phyloP scores from a whole-genome alignment of 2,329 filamentous ascomycete genomes.

The Didymella segeticola region DNA sequence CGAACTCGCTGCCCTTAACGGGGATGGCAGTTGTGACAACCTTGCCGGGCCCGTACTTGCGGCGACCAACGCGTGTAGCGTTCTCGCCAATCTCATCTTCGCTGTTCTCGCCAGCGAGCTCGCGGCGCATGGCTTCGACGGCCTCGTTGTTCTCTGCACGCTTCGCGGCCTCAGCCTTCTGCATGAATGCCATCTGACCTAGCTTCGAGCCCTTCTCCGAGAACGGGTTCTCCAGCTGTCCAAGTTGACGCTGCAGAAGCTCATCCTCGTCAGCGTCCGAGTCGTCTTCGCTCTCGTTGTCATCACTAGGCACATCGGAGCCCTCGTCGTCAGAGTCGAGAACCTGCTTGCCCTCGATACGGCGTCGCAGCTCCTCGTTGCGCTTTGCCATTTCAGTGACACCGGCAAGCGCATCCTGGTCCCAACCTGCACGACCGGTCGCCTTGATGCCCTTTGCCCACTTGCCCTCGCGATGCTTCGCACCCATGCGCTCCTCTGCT shows the following conservation, averaged over 20 bases:
- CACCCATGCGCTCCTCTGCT: slow-evolving; percentile 84
- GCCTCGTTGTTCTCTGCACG: slow-evolving; percentile 83
- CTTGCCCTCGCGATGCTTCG: slow-evolving; percentile 85
- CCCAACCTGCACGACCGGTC: slow-evolving; percentile 82
- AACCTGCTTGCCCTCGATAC: slow-evolving; percentile 75
- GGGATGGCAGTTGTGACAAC: slow-evolving; percentile 40
- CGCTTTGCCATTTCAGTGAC: slow-evolving; percentile 81
- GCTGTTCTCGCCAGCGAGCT: slow-evolving; percentile 67
- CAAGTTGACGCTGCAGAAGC: slow-evolving; percentile 41
- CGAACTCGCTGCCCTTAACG: slow-evolving; percentile 61
- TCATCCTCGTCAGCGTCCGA: slow-evolving; percentile 63
- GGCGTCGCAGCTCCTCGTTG: slow-evolving; percentile 80
- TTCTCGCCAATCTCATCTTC: slow-evolving; percentile 59
- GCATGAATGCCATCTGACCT: slow-evolving; percentile 92
- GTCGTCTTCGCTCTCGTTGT: slow-evolving; percentile 61
- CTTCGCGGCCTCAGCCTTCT: slow-evolving; percentile 78
- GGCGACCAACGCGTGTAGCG: slow-evolving; percentile 70
- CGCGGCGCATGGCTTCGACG: slow-evolving; percentile 63
- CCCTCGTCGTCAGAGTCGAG: slow-evolving; percentile 56
- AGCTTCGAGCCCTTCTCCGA: slow-evolving; percentile 70
- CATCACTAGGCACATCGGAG: slow-evolving; percentile 56
- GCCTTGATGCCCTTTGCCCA: slow-evolving; percentile 88
- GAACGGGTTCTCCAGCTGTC: slow-evolving; percentile 54
- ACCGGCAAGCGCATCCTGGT: slow-evolving; percentile 80
- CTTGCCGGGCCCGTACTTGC: slow-evolving; percentile 67